Conservation (phyloP, 2,329 filamentous ascomycete genomes). For the Fusarium albosuccineum region DNA sequence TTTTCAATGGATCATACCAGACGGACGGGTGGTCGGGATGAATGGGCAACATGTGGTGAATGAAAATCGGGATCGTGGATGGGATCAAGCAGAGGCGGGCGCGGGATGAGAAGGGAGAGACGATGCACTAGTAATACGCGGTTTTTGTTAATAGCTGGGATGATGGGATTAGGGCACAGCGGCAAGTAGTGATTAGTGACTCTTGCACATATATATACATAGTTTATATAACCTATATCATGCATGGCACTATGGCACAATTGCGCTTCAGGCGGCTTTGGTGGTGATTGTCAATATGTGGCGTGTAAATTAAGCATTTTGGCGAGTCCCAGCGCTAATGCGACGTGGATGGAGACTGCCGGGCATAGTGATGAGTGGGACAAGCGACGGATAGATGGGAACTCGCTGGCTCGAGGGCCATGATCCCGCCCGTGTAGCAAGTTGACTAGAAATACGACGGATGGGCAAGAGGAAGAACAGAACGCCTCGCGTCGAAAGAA, state of each 20-base stretch:
- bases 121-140: conserved; percentile 28
- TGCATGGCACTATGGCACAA: background rate
- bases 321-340: background rate
- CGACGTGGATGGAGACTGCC: conserved; percentile 6
- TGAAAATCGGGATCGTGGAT: conserved; percentile 18
- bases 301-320: background rate
- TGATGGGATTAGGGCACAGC: conserved; percentile 12
- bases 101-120: conserved; percentile 16
- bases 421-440: background rate
- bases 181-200: conserved; percentile 16
- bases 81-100: conserved; percentile 20
- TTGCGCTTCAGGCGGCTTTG: background rate
- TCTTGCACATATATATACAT: conserved; percentile 35
- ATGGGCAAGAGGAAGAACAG: conserved; percentile 8
- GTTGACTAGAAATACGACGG: conserved; percentile 11
- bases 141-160: conserved; percentile 11
- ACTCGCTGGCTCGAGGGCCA: conserved; percentile 6
- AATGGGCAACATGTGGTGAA: conserved; percentile 14
- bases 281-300: background rate
- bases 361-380: conserved; percentile 5
- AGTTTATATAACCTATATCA: conserved; percentile 28
- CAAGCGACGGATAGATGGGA: conserved; percentile 5
- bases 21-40: conserved; percentile 12
- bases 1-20: conserved; percentile 35
- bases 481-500: conserved; percentile 25